These are phyloP conservation scores for Coniochaeta sp. DNA, from an alignment of 2,329 filamentous ascomycete genomes.

Conservation along the genomic window DNA sequence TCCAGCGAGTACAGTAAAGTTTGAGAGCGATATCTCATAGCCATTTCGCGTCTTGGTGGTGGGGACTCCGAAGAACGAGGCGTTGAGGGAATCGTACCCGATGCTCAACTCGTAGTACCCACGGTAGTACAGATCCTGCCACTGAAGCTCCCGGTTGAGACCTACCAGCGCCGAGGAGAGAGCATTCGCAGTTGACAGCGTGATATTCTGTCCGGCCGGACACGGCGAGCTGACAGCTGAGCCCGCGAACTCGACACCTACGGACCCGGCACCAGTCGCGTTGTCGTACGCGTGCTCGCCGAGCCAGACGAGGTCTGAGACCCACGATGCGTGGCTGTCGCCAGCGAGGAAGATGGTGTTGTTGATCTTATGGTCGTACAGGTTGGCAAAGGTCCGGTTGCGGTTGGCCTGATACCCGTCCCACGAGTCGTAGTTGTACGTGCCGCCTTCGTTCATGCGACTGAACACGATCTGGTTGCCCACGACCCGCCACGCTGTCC, in stretches of 20 bases:
- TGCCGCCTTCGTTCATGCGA: slow-evolving; percentile 26
- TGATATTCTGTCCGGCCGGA: slow-evolving; percentile 51
- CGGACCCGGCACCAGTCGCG: slow-evolving; percentile 42
- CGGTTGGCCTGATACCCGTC: slow-evolving; percentile 63
- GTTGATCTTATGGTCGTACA: slow-evolving; percentile 60
- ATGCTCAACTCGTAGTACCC: slow-evolving; percentile 64
- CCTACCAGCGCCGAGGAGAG: slow-evolving; percentile 32
- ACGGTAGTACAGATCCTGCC: slow-evolving; percentile 67
- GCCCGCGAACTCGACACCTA: slow-evolving; percentile 60
- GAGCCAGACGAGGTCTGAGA: slow-evolving; percentile 49
- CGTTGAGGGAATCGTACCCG: slow-evolving; percentile 47
- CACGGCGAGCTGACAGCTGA: slow-evolving; percentile 56
- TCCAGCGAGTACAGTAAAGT: slow-evolving; percentile 59
- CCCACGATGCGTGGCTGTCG: slow-evolving; percentile 62
- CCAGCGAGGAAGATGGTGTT: slow-evolving; percentile 70
- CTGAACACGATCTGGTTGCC: slow-evolving; percentile 64
- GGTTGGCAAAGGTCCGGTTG: slow-evolving; percentile 60
- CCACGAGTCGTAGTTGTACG: slow-evolving; percentile 30
- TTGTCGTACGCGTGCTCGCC: slow-evolving; percentile 44
- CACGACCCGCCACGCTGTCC: slow-evolving; percentile 62
- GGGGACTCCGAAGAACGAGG: slow-evolving; percentile 56
- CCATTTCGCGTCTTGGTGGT: slow-evolving; percentile 51
- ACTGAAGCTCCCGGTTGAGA: slow-evolving; percentile 58
- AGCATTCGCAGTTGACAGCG: slow-evolving; percentile 41
- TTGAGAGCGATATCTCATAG: slow-evolving; percentile 59